Evolutionary conservation across 768 basidiomycete species (phyloP).

Genomic region (Trametes coccinea): DNA sequence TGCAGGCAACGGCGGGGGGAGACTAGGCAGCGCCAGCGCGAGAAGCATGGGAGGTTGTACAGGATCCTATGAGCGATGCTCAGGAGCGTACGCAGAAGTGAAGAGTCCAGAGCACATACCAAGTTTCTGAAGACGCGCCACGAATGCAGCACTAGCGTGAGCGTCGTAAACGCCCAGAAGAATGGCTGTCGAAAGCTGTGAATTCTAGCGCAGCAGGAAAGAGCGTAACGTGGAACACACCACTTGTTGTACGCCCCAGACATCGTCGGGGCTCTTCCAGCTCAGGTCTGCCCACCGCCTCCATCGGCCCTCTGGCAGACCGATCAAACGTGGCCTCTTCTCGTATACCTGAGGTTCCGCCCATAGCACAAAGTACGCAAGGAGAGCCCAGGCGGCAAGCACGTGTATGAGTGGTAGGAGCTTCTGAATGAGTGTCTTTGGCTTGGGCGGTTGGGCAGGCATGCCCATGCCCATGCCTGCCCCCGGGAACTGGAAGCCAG

Average conservation of each 20-base stretch:
- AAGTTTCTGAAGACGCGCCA: constrained; percentile 68
- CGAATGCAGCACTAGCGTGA: constrained; percentile 72
- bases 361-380: constrained; percentile 69
- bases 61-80: constrained; percentile 45
- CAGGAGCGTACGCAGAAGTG: not conserved
- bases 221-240: constrained; percentile 42
- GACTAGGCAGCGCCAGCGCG: constrained; percentile 58
- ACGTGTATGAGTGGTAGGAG: constrained; percentile 68
- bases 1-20: constrained; percentile 64
- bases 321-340: constrained; percentile 36
- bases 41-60: constrained; percentile 61
- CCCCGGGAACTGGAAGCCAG: constrained; percentile 32
- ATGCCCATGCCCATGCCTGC: constrained; percentile 24
- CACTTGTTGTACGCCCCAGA: constrained; percentile 55
- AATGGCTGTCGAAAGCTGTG: constrained; percentile 53
- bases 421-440: constrained; percentile 53
- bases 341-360: constrained; percentile 57
- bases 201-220: not conserved
- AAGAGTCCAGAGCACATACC: constrained; percentile 43
- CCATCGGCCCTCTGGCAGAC: constrained; percentile 44
- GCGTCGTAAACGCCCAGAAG: constrained; percentile 78
- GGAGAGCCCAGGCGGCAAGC: constrained; percentile 59
- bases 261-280: constrained; percentile 38
- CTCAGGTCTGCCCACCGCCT: constrained; percentile 63
- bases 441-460: constrained; percentile 24